phyloP scores from a whole-genome alignment of 768 basidiomycete species.

The Kwoniella newhampshirensis region DNA sequence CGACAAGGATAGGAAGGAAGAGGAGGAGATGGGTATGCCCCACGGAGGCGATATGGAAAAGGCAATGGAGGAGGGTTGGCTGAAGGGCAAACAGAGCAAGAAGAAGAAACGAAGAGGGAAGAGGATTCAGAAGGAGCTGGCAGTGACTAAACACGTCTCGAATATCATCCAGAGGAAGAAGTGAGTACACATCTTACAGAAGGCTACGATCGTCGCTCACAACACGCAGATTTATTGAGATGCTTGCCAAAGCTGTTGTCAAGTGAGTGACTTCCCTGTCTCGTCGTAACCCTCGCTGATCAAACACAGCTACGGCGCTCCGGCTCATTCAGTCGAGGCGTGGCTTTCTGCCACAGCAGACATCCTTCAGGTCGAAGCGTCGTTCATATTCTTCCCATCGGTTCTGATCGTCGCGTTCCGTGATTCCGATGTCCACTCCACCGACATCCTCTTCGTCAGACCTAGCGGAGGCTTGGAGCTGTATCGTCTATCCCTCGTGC shows the following conservation, averaged over 20 bases:
- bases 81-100: conserved; percentile 10
- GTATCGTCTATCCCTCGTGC: conserved; percentile 41
- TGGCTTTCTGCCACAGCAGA: conserved; percentile 44
- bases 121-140: conserved; percentile 39
- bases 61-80: conserved; percentile 16
- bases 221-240: conserved; percentile 36
- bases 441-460: conserved; percentile 39
- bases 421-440: conserved; percentile 44
- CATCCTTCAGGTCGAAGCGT: conserved; percentile 39
- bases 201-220: neutral
- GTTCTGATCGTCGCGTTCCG: conserved; percentile 43
- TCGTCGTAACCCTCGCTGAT: neutral
- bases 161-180: conserved; percentile 41
- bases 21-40: conserved; percentile 10
- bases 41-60: conserved; percentile 21
- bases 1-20: conserved; percentile 25
- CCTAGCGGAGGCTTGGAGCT: conserved; percentile 39
- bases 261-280: conserved; percentile 25
- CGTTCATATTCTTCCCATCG: conserved; percentile 45
- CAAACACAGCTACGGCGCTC: conserved; percentile 39
- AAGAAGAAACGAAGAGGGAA: conserved; percentile 27
- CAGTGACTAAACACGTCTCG: conserved; percentile 40
- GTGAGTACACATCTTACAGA: conserved; percentile 11
- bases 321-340: conserved; percentile 38
- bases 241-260: conserved; percentile 42